phyloP scores from a whole-genome alignment of 805 yeast genomes.

The Citeromyces nyonsensis region DNA sequence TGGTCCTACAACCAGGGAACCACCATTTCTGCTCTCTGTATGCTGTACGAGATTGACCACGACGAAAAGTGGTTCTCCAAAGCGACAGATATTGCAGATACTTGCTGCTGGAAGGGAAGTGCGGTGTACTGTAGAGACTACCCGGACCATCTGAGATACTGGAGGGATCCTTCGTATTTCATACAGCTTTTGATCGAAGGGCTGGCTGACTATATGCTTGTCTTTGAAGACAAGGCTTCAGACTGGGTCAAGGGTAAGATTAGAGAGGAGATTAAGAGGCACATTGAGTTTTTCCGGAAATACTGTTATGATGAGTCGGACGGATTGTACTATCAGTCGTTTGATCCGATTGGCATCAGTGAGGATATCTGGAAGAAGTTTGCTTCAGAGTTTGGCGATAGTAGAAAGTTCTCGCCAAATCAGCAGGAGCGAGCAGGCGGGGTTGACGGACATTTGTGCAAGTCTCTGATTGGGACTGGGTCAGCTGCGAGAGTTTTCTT shows the following conservation, averaged over 20 bases:
- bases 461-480: no score
- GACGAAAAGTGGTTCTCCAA: slow-evolving; percentile 32
- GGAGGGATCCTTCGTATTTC: slow-evolving; percentile 51
- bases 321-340: slow-evolving; percentile 42
- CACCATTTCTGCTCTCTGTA: slow-evolving; percentile 36
- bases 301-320: slow-evolving; percentile 41
- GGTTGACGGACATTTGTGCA: no score
- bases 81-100: slow-evolving; percentile 33
- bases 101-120: slow-evolving; percentile 39
- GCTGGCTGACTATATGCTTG: slow-evolving; percentile 44
- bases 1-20: slow-evolving; percentile 61
- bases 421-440: no score
- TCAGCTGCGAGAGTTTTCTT: no score
- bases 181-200: slow-evolving; percentile 54
- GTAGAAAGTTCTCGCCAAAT: no score
- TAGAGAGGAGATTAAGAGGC: slow-evolving; percentile 31
- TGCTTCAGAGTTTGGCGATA: no score
- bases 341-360: no score
- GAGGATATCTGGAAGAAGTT: no score
- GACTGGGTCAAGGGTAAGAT: slow-evolving; percentile 14
- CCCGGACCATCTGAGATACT: slow-evolving; percentile 32
- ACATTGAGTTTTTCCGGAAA: slow-evolving; percentile 38
- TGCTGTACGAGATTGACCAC: slow-evolving; percentile 31
- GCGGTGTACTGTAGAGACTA: slow-evolving; percentile 54
- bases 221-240: slow-evolving; percentile 23